Evolutionary conservation across 495 filamentous ascomycete genomes (phyloP), one percentile per base, ranked within the genome.

Genomic region (Immersiella caudata): DNA sequence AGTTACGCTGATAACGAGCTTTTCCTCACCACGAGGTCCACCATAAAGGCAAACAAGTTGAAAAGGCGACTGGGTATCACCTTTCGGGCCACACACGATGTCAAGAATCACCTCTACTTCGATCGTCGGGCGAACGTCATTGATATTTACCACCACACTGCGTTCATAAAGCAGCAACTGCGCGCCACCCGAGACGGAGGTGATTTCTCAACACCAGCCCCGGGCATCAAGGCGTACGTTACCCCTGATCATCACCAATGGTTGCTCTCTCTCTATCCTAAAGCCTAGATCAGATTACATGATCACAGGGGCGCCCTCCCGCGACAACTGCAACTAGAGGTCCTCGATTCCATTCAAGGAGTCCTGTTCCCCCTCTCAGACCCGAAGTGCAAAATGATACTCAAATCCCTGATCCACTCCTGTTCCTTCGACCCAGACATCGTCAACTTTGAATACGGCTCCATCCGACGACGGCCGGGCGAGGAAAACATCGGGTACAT

Each of bases 141-240:
- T 5, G 49, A 64, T 40, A 33, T 64, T 22, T 64, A 54, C 26
- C 61, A 64, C 46, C 49, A 64, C 61, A 64, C 61, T 6, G 61
- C 61, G 16, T 64, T 64, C 54, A 40, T 64, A n/a, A 64, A 64
- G 21, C 40, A 64, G 22, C 61, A 64, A 22, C 61, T 64, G 27
- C 61, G 61, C 26, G 61, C 61, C 27, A 64, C 60, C 40, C 29
- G 54, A 64, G 57, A 60, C 57, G 57, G 57, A 24, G 57, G 57
- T 9, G 9, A 60, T 25, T 60, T 60, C 33, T 60, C 57, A 60
- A 25, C 25, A 26, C 56, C 56, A 9, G 25, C 56, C 21, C 9
- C 56, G 25, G 33, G 56, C 56, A 59, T 59, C 25, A 25, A 20
- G 33, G 56, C 56, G 56, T 59, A 59, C 25, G 56, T 25, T 6